Evolutionary conservation across 1,139 yeast species (phyloP).

Genomic region (Blastobotrys illinoisensis): DNA sequence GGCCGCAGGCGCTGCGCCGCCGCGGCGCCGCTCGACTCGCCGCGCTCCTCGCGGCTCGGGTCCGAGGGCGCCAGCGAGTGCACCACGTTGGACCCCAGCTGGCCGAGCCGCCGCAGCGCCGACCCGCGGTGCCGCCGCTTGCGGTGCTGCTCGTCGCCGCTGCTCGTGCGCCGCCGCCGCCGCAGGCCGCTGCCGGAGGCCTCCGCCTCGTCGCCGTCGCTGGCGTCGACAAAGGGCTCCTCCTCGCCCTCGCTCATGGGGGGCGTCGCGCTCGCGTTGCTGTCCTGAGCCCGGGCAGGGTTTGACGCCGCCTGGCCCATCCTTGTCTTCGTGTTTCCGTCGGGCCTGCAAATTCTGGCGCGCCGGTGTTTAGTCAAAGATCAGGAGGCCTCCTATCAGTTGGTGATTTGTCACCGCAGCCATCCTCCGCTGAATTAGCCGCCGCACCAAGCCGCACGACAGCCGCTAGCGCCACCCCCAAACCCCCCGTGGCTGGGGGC

Average conservation of each 20-base stretch:
- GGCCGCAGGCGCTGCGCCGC: not conserved
- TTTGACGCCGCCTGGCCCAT: slow-evolving; percentile 1
- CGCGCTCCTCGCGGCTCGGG: not conserved
- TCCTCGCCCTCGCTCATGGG: not conserved
- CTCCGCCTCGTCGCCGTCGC: not conserved
- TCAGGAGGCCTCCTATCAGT: not conserved
- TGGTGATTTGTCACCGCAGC: no score
- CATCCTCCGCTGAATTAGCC: no score
- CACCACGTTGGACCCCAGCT: slow-evolving; percentile 12
- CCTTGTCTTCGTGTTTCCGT: not conserved
- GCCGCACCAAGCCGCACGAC: no score
- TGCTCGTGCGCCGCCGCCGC: slow-evolving; percentile 10
- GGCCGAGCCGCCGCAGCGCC: slow-evolving; percentile 11
- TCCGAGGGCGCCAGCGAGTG: slow-evolving; percentile 3
- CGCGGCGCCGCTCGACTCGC: no score
- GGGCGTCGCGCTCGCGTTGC: not conserved
- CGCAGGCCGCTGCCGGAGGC: not conserved
- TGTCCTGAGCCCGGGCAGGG: not conserved
- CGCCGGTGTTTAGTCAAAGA: not conserved
- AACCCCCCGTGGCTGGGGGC: no score
- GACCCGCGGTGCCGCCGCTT: slow-evolving; percentile 12
- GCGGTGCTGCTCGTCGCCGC: slow-evolving; percentile 7
- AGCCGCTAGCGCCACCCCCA: no score
- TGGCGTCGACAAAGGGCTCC: not conserved
- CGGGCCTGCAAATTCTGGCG: not conserved